These are phyloP conservation scores for Wickerhamomyces strasburgensis DNA, from an alignment of 805 yeast genomes.

Conservation along the genomic window DNA sequence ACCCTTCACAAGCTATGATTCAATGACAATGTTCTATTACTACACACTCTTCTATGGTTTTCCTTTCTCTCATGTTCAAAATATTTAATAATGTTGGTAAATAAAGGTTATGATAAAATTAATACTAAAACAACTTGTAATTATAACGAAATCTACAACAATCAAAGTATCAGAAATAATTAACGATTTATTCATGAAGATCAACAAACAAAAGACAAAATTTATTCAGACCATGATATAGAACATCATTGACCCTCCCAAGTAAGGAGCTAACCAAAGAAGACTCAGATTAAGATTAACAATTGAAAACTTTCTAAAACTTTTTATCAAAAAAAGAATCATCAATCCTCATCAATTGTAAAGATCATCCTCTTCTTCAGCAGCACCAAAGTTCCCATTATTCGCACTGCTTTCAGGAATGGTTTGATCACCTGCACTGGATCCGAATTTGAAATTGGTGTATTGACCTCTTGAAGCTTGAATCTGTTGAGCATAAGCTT, in stretches of 20 bases:
- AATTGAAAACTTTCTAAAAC: too few relatives aligned
- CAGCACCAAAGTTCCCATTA: constrained; percentile 30
- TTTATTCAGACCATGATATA: too few relatives aligned
- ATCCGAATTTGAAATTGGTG: constrained; percentile 78
- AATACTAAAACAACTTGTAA: background rate
- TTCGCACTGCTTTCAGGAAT: constrained; percentile 38
- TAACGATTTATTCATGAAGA: too few relatives aligned
- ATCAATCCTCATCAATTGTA: constrained; percentile 37
- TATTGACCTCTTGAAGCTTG: constrained; percentile 95
- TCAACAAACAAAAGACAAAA: too few relatives aligned
- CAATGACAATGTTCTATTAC: background rate
- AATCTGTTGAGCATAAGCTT: constrained; percentile 95
- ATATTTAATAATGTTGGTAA: background rate
- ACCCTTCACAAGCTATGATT: background rate
- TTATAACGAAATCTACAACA: background rate
- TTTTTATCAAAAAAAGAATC: background rate
- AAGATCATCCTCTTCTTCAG: constrained; percentile 57
- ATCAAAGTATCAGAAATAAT: background rate
- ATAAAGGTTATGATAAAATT: background rate
- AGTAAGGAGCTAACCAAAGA: too few relatives aligned
- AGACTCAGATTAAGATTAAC: too few relatives aligned
- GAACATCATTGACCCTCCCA: too few relatives aligned
- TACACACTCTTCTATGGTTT: too few relatives aligned
- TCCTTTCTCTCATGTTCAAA: background rate
- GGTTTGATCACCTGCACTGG: constrained; percentile 29